Percentiles rank a stretch among this genome's conserved stretches.
phyloP scores from a whole-genome alignment of 495 filamentous ascomycete species.

The Aspergillus bertholletiae region DNA sequence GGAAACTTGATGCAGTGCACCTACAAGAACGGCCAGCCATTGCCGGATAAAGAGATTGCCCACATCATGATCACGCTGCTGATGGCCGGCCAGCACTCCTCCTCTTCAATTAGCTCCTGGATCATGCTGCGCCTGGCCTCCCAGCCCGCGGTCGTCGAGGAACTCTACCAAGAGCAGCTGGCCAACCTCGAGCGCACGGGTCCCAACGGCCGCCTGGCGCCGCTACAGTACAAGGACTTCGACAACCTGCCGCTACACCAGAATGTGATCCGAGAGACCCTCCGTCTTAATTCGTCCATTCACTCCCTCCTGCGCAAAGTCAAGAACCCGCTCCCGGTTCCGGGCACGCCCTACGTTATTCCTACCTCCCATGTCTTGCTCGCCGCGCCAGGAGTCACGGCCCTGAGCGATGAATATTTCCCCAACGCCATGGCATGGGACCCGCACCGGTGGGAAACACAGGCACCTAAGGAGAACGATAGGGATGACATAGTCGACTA shows the following conservation, averaged over 20 bases:
- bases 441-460: slow-evolving; percentile 78
- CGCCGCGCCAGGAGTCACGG: slow-evolving; percentile 74
- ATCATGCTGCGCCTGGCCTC: slow-evolving; percentile 78
- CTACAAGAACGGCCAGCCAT: slow-evolving; percentile 68
- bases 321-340: slow-evolving; percentile 72
- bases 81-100: slow-evolving; percentile 88
- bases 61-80: slow-evolving; percentile 91
- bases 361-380: slow-evolving; percentile 74
- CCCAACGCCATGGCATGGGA: slow-evolving; percentile 79
- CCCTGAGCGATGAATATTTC: slow-evolving; percentile 69
- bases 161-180: slow-evolving; percentile 73
- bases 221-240: slow-evolving; percentile 64
- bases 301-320: slow-evolving; percentile 85
- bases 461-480: slow-evolving; percentile 43
- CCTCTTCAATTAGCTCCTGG: slow-evolving; percentile 76
- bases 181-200: slow-evolving; percentile 56
- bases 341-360: slow-evolving; percentile 74
- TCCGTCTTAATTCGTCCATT: slow-evolving; percentile 76
- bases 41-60: slow-evolving; percentile 78
- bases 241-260: slow-evolving; percentile 66
- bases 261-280: slow-evolving; percentile 73
- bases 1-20: slow-evolving; percentile 74
- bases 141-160: slow-evolving; percentile 66
- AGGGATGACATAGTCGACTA: slow-evolving; percentile 78
- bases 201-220: slow-evolving; percentile 40